Base-by-base conservation (phyloP, 495 filamentous ascomycete genomes). In the Annulohypoxylon nitens region DNA sequence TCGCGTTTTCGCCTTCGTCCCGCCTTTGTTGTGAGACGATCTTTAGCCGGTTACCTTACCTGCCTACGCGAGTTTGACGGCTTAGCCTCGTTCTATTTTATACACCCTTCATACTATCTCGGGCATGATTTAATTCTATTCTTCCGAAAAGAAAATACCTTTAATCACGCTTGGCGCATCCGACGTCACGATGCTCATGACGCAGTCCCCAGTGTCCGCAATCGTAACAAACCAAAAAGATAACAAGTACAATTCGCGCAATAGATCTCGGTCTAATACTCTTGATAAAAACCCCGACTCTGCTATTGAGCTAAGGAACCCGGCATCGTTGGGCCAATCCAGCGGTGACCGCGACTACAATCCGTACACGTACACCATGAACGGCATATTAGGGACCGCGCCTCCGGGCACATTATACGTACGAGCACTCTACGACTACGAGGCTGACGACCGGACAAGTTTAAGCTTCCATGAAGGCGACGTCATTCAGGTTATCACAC, bases 401-500 rank as follows among this genome's bases (percentile, higher is more conserved):
- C 90, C 92, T 41, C 87, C 89, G 20, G 89, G 93, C 71, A 90
- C 90, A 71, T 90, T 97, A 82, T 98, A 94, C 78, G 97, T 99
- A 77, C 93, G 95, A 72, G 96, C 96, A 16, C 88, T 98, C 66
- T 99, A 98, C 85, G 93, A 98, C 82, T 99, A 98, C 81, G 92
- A 97, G 77, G 93, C 97, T 68, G 95, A 98, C 81, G 96, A 99
- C 83, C 90, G 92, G 73, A 98, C 96, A 43, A 98, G 95, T 82
- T 84, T 99, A 75, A 98, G 95, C 83, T 98, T 99, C 79, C 93
- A 90, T 67, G 91, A 95, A 75, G 97, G 97, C 69, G 96, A 98
- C 78, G 90, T 97, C 65, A 98, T 99, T 68, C 94, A 98, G 83
- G 96, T 99, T 74, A 92, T 99, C 67, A 99, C 97, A 64, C 95